These are phyloP conservation scores for Luffa aegyptiaca DNA, from an alignment of 306 rosid genomes.

Conservation along the genomic window DNA sequence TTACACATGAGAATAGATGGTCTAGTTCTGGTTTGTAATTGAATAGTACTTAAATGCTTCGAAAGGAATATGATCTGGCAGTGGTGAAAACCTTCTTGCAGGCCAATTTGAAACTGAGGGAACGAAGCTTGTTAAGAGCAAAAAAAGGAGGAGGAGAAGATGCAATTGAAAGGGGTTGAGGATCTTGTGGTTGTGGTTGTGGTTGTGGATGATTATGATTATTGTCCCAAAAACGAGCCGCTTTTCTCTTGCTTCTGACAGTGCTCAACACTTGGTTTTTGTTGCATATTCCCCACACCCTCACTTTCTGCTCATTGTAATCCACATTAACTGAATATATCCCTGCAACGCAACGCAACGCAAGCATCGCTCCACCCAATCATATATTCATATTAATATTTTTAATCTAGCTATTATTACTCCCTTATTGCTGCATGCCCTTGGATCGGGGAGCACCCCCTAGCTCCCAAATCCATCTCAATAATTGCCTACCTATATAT, in stretches of 20 bases:
- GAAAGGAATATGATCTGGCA: conserved; percentile 43
- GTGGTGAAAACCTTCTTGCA: conserved; percentile 53
- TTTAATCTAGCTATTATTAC: too few species aligned
- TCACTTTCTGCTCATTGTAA: conserved; percentile 60
- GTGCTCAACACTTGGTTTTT: conserved; percentile 57
- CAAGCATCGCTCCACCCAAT: too few species aligned
- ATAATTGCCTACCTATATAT: too few species aligned
- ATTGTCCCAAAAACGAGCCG: conserved; percentile 66
- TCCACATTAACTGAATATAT: conserved; percentile 79
- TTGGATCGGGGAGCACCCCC: not conserved
- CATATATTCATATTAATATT: too few species aligned
- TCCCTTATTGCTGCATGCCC: not conserved
- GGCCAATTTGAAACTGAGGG: conserved; percentile 56
- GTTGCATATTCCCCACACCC: conserved; percentile 94
- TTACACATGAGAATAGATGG: too few species aligned
- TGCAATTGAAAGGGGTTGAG: too few species aligned
- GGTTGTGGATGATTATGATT: too few species aligned
- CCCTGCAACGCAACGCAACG: too few species aligned
- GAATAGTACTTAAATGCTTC: not conserved
- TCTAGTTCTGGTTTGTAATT: too few species aligned
- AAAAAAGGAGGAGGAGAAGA: not conserved
- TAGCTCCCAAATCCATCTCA: too few species aligned
- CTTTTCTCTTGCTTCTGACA: conserved; percentile 62
- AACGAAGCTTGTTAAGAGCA: conserved; percentile 48
- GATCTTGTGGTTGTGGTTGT: too few species aligned